These are phyloP conservation scores for Kluyveromyces lactis DNA, from an alignment of 805 yeast genomes.

Conservation along the genomic window DNA sequence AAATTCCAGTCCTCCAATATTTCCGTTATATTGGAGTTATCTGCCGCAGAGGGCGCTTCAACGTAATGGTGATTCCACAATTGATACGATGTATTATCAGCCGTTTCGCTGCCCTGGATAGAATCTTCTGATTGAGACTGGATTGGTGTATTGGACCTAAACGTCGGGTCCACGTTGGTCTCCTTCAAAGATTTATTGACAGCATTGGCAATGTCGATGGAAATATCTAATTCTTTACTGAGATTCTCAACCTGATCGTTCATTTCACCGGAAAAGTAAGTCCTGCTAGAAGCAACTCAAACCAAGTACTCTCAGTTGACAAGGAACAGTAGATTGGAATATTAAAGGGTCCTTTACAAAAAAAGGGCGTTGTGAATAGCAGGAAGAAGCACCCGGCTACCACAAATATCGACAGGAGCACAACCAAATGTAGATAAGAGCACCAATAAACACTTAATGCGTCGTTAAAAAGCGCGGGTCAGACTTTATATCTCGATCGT, in stretches of 20 bases:
- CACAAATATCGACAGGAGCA: no score
- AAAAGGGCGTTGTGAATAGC: no score
- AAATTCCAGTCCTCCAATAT: slow-evolving; percentile 17
- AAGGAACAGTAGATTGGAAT: no score
- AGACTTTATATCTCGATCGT: no score
- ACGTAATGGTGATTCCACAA: slow-evolving; percentile 4
- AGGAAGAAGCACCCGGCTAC: no score
- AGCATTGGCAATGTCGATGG: slow-evolving; percentile 64
- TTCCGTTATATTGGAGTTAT: slow-evolving; percentile 6
- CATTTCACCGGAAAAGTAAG: no score
- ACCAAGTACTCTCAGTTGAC: no score
- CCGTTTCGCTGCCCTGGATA: neutral
- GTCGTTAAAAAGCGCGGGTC: no score
- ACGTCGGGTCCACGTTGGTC: slow-evolving; percentile 5
- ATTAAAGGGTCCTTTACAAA: no score
- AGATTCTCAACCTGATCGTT: neutral
- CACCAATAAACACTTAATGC: no score
- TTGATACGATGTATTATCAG: neutral
- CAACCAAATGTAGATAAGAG: no score
- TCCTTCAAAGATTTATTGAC: slow-evolving; percentile 58
- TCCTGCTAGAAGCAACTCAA: no score
- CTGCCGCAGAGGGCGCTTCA: neutral
- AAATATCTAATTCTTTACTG: slow-evolving; percentile 42
- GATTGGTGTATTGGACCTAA: slow-evolving; percentile 2
- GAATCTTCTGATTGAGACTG: neutral